Percentiles rank a stretch among this genome's conserved stretches.
phyloP scores from a whole-genome alignment of 257 asterid species.

The Plantago elongata region DNA sequence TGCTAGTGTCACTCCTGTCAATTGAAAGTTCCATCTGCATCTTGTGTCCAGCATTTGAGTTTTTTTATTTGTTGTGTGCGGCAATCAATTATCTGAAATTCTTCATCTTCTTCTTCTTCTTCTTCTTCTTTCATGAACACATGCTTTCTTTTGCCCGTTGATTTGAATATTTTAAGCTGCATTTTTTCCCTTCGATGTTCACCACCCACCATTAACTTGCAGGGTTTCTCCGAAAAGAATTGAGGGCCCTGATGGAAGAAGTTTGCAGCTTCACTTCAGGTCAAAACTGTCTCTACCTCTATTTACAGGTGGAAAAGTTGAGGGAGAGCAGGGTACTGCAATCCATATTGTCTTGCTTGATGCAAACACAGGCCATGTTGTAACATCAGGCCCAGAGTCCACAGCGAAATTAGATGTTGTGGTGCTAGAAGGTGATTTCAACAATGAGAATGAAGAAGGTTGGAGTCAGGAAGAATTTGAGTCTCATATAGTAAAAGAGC shows the following conservation, averaged over 20 bases:
- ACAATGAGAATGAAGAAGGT: conserved; percentile 75
- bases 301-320: conserved; percentile 88
- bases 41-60: neutral
- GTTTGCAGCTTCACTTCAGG: conserved; percentile 73
- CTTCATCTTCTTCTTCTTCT: too few relatives aligned
- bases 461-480: conserved; percentile 82
- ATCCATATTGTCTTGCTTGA: conserved; percentile 75
- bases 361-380: conserved; percentile 55
- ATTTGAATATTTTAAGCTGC: neutral
- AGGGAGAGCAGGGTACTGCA: conserved; percentile 82
- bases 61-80: neutral
- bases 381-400: conserved; percentile 80
- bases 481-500: conserved; percentile 81
- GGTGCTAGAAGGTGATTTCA: conserved; percentile 92
- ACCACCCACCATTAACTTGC: conserved; percentile 21
- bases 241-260: conserved; percentile 79
- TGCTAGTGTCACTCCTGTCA: too few relatives aligned
- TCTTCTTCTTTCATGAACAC: neutral
- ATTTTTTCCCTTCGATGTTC: too few relatives aligned
- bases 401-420: conserved; percentile 61
- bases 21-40: neutral
- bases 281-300: conserved; percentile 83
- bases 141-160: conserved; percentile 14
- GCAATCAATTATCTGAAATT: too few relatives aligned
- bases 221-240: conserved; percentile 89